Evolutionary conservation across 1,284 basidiomycete genomes (phyloP).

Genomic region (Ceratobasidium sp.): DNA sequence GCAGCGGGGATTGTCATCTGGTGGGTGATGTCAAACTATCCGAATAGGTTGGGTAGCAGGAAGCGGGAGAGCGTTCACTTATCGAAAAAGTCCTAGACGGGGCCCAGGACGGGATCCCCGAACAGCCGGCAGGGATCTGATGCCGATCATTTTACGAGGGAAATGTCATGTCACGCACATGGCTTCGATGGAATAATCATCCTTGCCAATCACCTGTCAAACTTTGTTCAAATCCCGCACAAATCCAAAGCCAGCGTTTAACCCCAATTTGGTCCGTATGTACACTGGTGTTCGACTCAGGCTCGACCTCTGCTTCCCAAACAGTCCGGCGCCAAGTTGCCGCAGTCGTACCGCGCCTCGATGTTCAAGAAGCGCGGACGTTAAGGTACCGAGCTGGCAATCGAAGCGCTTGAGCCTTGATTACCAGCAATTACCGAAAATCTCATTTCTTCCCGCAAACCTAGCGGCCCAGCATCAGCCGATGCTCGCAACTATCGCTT

Average conservation of each 20-base stretch:
- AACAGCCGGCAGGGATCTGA: slow-evolving; percentile 31
- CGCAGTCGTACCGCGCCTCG: too few relatives aligned
- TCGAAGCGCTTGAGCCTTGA: not conserved
- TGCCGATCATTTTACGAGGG: slow-evolving; percentile 35
- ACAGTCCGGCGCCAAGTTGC: too few relatives aligned
- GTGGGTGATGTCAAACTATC: slow-evolving; percentile 28
- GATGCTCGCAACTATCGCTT: not conserved
- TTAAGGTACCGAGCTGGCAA: slow-evolving; percentile 1
- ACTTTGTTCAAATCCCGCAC: not conserved
- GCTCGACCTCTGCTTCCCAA: too few relatives aligned
- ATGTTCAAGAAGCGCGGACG: too few relatives aligned
- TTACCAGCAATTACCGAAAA: not conserved
- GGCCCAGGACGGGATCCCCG: slow-evolving; percentile 24
- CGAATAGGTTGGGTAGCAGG: slow-evolving; percentile 6
- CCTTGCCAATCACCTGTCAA: slow-evolving; percentile 36
- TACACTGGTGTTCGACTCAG: too few relatives aligned
- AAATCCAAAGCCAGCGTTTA: slow-evolving; percentile 18
- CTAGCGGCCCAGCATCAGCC: too few relatives aligned
- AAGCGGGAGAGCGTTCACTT: not conserved
- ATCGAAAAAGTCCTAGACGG: slow-evolving; percentile 38
- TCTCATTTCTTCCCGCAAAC: too few relatives aligned
- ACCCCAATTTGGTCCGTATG: slow-evolving; percentile 17
- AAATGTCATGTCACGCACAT: slow-evolving; percentile 43
- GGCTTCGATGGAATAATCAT: slow-evolving; percentile 41
- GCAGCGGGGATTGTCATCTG: too few relatives aligned